These are phyloP conservation scores for Podospora tetraspora DNA, from an alignment of 495 filamentous ascomycete genomes.

Conservation along the genomic window DNA sequence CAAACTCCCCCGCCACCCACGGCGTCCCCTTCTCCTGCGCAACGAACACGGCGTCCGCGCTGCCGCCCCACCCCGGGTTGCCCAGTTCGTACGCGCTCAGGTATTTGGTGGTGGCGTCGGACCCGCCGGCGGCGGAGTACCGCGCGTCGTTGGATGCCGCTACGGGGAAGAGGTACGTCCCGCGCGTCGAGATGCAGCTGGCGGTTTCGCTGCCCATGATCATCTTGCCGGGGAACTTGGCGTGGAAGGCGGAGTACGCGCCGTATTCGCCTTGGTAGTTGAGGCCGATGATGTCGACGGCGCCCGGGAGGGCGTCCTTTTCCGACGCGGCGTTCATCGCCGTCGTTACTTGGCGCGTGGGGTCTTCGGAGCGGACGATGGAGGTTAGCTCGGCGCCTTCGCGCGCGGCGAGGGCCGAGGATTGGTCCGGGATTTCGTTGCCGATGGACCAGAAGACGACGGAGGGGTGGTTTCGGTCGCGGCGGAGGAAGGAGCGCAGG, in stretches of 20 bases:
- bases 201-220: slow-evolving; percentile 42
- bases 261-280: slow-evolving; percentile 46
- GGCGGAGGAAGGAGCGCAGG: slow-evolving; percentile 41
- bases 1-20: slow-evolving; percentile 48
- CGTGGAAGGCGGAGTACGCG: slow-evolving; percentile 29
- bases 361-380: slow-evolving; percentile 38
- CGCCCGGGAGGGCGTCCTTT: slow-evolving; percentile 26
- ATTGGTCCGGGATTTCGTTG: slow-evolving; percentile 45
- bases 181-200: slow-evolving; percentile 39
- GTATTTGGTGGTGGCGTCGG: slow-evolving; percentile 21
- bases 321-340: slow-evolving; percentile 38
- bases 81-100: slow-evolving; percentile 49
- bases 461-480: slow-evolving; percentile 50
- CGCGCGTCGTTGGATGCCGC: slow-evolving; percentile 28
- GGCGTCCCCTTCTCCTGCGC: slow-evolving; percentile 37
- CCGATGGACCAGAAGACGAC: slow-evolving; percentile 46
- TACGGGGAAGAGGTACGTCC: slow-evolving; percentile 48
- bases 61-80: slow-evolving; percentile 34
- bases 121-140: slow-evolving; percentile 17
- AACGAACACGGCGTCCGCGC: slow-evolving; percentile 44
- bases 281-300: slow-evolving; percentile 40
- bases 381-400: slow-evolving; percentile 28
- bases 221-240: slow-evolving; percentile 39
- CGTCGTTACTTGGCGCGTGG: slow-evolving; percentile 35
- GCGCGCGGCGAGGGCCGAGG: slow-evolving; percentile 16